Percentiles rank a stretch among this genome's conserved stretches.
Conservation (phyloP, 2,329 filamentous ascomycete genomes). For the Stagonosporopsis rhizophila region DNA sequence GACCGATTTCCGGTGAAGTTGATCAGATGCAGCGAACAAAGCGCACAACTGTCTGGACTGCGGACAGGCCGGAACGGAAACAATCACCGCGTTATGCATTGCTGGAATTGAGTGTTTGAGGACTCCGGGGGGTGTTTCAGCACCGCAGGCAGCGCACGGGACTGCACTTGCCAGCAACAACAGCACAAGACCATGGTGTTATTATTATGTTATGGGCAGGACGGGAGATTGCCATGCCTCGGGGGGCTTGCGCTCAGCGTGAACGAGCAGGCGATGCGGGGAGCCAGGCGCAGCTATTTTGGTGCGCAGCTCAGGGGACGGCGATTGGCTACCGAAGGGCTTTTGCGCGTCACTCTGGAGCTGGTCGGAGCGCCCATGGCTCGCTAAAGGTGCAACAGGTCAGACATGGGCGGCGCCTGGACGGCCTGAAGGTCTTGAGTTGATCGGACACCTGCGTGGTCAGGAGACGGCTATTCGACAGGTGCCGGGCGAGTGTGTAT, state of each 20-base stretch:
- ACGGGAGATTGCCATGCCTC: constrained; percentile 18
- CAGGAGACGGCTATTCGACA: constrained; percentile 15
- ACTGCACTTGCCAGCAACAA: background rate
- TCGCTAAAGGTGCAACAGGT: constrained; percentile 9
- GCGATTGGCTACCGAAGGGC: constrained; percentile 10
- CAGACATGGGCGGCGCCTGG: constrained; percentile 23
- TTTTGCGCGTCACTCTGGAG: constrained; percentile 16
- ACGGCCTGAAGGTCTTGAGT: background rate
- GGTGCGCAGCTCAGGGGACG: constrained; percentile 12
- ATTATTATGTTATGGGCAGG: background rate
- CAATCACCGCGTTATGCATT: background rate
- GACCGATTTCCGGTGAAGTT: background rate
- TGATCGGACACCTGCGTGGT: background rate
- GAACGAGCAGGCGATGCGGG: constrained; percentile 21
- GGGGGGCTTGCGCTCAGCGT: constrained; percentile 16
- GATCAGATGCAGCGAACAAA: background rate
- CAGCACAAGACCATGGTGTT: background rate
- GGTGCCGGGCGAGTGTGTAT: constrained; percentile 18
- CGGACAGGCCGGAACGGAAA: background rate
- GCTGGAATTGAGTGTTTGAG: background rate
- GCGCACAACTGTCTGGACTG: background rate
- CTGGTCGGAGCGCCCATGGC: constrained; percentile 16
- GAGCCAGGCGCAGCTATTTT: constrained; percentile 20
- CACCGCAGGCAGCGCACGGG: background rate
- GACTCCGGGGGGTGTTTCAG: background rate